Base-by-base conservation (phyloP, 345 rosid species). In the Syzygium oleosum region DNA sequence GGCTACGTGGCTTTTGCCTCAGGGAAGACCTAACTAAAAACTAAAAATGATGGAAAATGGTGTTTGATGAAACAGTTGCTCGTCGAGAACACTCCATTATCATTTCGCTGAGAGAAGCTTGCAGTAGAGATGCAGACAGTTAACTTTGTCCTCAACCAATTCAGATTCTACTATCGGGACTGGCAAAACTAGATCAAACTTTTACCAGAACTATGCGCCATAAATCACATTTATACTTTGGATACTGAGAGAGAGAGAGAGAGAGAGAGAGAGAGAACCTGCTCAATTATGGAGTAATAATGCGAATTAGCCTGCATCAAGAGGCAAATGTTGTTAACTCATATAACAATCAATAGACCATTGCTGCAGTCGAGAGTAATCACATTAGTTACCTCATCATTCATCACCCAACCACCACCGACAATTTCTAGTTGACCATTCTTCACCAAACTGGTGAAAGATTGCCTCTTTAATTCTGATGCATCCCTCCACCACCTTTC, bases 381-480 rank as follows among this genome's bases (percentile, higher is more conserved):
- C 46, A 73, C 65, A 88, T 84, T 63, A 84, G 79, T 68, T 92
- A 96, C 99, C 99, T 98, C 99, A 91, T 96, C 99, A 85, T 96
- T 98, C 99, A 98, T 98, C 25, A 98, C 99, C 99, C 99, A 98
- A 65, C 99, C 99, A 92, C 99, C 99, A 86, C 99, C 99, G 87
- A 98, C 99, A 63, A 98, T 96, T 88, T 98, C 99, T 88, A 98
- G 85, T 94, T 97, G 99, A 31, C 99, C 99, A 90, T 93, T 95
- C 89, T 94, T 94, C 91, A 98, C 95, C 89, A 98, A 90, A 84
- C 92, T 91, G 88, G 92, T 90, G 88, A 98, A 93, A 88, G 97
- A 94, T 90, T 92, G 96, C 87, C 91, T 92, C 87, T 94, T 93
- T 54, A 87, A 92, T 6, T 92, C 96, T 7, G 98, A 83, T 43